Conservation (phyloP, 257 asterid genomes). For the Nicotiana attenuata region DNA sequence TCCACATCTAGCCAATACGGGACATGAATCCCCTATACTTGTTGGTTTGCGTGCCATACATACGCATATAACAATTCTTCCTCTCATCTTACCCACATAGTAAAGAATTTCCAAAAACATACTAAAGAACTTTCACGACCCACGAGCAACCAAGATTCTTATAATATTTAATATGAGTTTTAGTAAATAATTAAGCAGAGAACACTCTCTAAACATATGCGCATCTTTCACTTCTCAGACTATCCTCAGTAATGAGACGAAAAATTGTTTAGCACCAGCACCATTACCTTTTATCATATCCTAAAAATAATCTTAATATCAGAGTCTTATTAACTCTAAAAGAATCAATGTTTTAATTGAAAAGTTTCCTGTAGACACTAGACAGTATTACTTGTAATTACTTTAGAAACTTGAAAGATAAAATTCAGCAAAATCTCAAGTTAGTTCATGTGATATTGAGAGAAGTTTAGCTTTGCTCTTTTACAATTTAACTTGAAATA, state of each 20-base stretch:
- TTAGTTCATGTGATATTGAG: conserved; percentile 1
- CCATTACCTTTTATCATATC: background rate
- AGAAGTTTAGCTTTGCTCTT: background rate
- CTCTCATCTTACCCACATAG: background rate
- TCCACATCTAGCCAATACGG: background rate
- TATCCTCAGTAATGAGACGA: background rate
- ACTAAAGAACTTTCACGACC: background rate
- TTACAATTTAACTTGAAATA: background rate
- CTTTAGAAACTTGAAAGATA: background rate
- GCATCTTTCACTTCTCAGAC: background rate
- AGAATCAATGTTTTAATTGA: background rate
- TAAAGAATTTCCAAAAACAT: no score
- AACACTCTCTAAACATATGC: background rate
- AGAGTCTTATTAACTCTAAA: background rate
- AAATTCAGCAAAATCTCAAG: background rate
- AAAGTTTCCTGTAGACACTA: background rate
- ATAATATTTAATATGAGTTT: background rate
- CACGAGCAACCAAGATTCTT: background rate
- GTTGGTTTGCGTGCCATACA: background rate
- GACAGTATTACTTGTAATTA: background rate
- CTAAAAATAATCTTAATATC: background rate
- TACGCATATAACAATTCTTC: background rate
- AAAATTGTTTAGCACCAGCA: background rate
- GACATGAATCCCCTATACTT: background rate
- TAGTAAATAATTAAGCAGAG: background rate